Evolutionary conservation across 176 grass and related monocot genomes (phyloP).

Genomic region (Areca catechu): DNA sequence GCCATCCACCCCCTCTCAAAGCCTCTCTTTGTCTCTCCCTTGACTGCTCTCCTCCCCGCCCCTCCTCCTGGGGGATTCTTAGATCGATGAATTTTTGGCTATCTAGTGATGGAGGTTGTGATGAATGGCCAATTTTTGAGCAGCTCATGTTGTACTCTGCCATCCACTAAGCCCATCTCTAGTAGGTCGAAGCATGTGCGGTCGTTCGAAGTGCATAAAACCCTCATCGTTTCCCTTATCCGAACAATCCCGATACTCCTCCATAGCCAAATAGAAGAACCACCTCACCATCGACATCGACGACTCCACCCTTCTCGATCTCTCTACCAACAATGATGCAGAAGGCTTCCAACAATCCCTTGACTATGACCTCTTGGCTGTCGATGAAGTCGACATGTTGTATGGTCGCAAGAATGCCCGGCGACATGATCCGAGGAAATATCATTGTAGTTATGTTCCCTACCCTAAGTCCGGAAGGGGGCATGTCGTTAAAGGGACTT

Average conservation of each 20-base stretch:
- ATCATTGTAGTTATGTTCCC: conserved; percentile 83
- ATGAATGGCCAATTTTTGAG: neutral
- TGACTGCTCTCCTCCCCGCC: neutral
- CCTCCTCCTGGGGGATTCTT: neutral
- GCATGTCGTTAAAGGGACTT: conserved; percentile 55
- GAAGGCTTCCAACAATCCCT: conserved; percentile 23
- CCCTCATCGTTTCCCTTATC: too few species aligned
- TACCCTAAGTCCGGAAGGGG: conserved; percentile 89
- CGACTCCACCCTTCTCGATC: conserved; percentile 30
- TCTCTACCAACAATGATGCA: conserved; percentile 36
- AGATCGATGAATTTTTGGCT: neutral
- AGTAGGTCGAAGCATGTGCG: too few species aligned
- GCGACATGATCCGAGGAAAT: conserved; percentile 79
- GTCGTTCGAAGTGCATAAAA: too few species aligned
- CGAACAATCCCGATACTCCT: too few species aligned
- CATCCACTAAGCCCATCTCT: neutral
- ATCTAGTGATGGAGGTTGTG: neutral
- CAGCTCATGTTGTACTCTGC: neutral
- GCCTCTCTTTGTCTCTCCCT: too few species aligned
- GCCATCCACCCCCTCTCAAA: too few species aligned
- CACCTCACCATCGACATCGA: neutral
- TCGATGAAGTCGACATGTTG: conserved; percentile 43
- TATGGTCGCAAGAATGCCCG: conserved; percentile 62
- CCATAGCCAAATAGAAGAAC: neutral
- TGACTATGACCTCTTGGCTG: conserved; percentile 21